Base-by-base conservation (phyloP, 306 rosid species). In the Canavalia ensiformis region DNA sequence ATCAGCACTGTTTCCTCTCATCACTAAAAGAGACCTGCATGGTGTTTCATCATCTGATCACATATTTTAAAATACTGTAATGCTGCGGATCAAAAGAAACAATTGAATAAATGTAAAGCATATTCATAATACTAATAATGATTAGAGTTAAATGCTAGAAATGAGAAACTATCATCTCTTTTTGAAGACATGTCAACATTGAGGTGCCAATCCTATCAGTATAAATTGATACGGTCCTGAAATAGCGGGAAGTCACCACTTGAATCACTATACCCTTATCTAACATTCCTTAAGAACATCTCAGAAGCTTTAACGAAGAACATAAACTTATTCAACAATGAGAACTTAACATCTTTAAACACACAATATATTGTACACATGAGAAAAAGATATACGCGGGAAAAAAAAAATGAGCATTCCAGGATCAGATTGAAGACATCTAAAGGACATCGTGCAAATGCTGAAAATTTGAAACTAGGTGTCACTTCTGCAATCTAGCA, bases 1-100 rank as follows among this genome's bases (percentile, higher is more conserved):
- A 79, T 94, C 97, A 12, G 90, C 88, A 35, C 98, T 94, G 89
- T 94, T 87, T 79, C 98, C 98, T 63, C 94, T 92, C 97, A 92
- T 88, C 68, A 90, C 98, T 63, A 94, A 29, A 80, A 94, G 95
- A 67, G 98, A 92, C 82, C 98, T 94, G 87, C 83, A 81, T 74
- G 74, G 46, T 25, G 55, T 69, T 55, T 76, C 72, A 45, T 13
- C 34, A 79, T 56, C 63, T 49, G 47, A 68, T 79, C 77, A 79
- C 18, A 6, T 50, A n/a, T 4, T 63, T 66, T 76, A 58, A 13
- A 37, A 31, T 69, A 47, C 71, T 29, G 2, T 11, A 46, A 57
- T 5, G 51, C 33, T 33, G n/a, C 3, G 8, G 37, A 59, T 4
- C 42, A 56, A 34, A 56, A 42, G 62, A 33, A 79, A 11, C 25